phyloP scores from a whole-genome alignment of 257 asterid genomes.

The Gentiana macrophylla region DNA sequence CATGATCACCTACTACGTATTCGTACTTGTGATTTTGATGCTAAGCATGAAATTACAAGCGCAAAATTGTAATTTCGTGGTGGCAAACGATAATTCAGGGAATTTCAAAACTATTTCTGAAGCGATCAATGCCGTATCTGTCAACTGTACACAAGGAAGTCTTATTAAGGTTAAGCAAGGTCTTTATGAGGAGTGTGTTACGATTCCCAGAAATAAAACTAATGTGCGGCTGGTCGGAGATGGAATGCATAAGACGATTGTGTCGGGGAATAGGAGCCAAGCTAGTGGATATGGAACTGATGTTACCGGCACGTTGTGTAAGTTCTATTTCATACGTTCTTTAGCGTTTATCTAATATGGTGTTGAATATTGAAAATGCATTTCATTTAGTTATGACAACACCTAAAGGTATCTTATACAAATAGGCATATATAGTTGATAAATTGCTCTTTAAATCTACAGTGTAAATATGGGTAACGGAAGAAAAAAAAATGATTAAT shows the following conservation, averaged over 20 bases:
- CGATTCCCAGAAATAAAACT: not conserved
- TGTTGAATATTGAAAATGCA: not conserved
- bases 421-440: too few relatives aligned
- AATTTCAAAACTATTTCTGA: not conserved
- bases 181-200: not conserved
- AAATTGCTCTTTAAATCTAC: too few relatives aligned
- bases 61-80: not conserved
- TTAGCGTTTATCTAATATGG: not conserved
- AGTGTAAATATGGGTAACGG: too few relatives aligned
- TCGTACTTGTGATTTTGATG: too few relatives aligned
- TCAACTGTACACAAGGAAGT: not conserved
- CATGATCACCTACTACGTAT: too few relatives aligned
- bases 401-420: too few relatives aligned
- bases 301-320: not conserved
- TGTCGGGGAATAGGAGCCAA: not conserved
- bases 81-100: not conserved
- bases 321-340: not conserved
- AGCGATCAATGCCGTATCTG: not conserved
- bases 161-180: slow-evolving; percentile 1
- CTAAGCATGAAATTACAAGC: too few relatives aligned
- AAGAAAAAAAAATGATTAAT: too few relatives aligned
- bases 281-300: not conserved
- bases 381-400: too few relatives aligned
- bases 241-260: slow-evolving; percentile 1
- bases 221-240: slow-evolving; percentile 9